Conservation (phyloP, 1,139 yeast genomes). For the Meyerozyma sp. region DNA sequence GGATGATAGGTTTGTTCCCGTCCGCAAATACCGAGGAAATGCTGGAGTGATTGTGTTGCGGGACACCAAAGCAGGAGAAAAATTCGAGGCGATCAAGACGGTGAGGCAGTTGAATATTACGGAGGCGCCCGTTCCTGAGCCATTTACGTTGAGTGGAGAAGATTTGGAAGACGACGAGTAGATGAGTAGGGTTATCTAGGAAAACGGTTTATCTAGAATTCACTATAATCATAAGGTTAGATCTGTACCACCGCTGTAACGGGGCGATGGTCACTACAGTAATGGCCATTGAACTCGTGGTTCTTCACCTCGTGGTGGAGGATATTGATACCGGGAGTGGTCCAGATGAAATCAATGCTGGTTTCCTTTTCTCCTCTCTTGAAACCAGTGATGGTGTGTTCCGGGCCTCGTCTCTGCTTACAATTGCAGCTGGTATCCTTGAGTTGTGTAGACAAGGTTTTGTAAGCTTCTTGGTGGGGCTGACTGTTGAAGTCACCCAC, state of each 20-base stretch:
- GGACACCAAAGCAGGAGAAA: constrained; percentile 66
- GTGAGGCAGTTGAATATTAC: constrained; percentile 75
- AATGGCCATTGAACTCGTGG: constrained; percentile 8
- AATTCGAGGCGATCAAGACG: constrained; percentile 69
- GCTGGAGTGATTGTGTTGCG: constrained; percentile 78
- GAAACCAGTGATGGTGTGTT: constrained; percentile 9
- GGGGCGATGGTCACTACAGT: constrained; percentile 18
- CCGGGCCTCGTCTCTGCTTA: constrained; percentile 8
- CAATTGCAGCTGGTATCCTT: constrained; percentile 7
- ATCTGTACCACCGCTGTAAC: constrained; percentile 15
- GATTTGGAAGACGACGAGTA: constrained; percentile 37
- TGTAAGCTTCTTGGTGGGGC: constrained; percentile 46
- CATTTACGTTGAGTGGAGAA: constrained; percentile 62
- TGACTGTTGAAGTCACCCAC: constrained; percentile 53
- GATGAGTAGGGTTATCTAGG: constrained; percentile 2
- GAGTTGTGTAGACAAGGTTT: constrained; percentile 5
- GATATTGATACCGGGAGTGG: constrained; percentile 4
- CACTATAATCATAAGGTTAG: neutral
- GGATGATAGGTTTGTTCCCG: constrained; percentile 76
- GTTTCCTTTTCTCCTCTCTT: constrained; percentile 13
- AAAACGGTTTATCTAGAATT: neutral
- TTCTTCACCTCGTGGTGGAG: constrained; percentile 10
- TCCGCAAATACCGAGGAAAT: constrained; percentile 71
- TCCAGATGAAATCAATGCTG: constrained; percentile 13
- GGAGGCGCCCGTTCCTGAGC: constrained; percentile 90